A percentile compares a stretch with the other conserved stretches of the same genome.
These are phyloP conservation scores for Zychaea mexicana DNA, from an alignment of 371 early-diverging fungal genomes.

Conservation along the genomic window DNA sequence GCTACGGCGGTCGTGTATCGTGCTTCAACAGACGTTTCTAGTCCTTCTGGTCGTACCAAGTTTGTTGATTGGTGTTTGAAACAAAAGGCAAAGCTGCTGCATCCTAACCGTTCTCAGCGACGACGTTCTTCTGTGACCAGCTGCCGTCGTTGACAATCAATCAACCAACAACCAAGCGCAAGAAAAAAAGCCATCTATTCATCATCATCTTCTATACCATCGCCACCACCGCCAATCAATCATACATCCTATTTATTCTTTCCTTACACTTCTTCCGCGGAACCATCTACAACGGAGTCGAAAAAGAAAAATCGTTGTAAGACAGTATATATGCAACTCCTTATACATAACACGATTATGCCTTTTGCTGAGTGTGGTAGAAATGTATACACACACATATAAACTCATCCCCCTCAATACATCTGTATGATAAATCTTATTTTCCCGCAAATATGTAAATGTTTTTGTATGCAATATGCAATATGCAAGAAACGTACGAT, in stretches of 20 bases:
- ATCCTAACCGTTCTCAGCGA: background rate
- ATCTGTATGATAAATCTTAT: too few species aligned
- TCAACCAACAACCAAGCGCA: too few species aligned
- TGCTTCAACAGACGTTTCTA: background rate
- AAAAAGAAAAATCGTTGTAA: too few species aligned
- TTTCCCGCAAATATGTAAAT: background rate
- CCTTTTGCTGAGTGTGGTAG: too few species aligned
- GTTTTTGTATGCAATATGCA: background rate
- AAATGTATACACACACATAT: too few species aligned
- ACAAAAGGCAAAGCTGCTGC: conserved; percentile 2
- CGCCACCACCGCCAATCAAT: too few species aligned
- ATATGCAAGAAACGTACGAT: conserved; percentile 2
- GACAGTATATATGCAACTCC: too few species aligned
- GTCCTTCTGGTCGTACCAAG: background rate
- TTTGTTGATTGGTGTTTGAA: background rate
- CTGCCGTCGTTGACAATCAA: background rate
- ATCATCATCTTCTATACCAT: too few species aligned
- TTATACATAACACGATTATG: too few species aligned
- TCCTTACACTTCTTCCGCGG: background rate
- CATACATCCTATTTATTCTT: background rate
- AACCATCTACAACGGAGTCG: background rate
- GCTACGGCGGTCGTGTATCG: background rate
- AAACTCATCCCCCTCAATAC: too few species aligned
- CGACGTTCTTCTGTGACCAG: background rate
- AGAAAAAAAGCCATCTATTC: too few species aligned